Percentiles rank a stretch among this genome's conserved stretches.
phyloP scores from a whole-genome alignment of 2,329 filamentous ascomycete genomes.

The Fusarium transvaalense region DNA sequence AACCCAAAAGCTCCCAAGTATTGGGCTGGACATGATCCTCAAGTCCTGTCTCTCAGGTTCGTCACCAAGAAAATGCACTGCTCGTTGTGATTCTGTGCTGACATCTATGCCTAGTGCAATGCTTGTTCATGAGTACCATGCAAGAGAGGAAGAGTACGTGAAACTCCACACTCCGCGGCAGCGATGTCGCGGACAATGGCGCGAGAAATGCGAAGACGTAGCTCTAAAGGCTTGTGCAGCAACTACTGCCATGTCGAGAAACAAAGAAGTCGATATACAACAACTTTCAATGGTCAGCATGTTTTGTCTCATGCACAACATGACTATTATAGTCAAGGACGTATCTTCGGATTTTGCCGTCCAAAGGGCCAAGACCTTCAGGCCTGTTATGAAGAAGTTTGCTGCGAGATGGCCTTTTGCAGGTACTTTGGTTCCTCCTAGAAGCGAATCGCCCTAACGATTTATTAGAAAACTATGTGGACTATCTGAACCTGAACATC shows the following conservation, averaged over 20 bases:
- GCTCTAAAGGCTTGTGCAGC: neutral
- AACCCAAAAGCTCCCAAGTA: neutral
- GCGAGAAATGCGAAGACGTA: neutral
- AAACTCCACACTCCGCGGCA: no score
- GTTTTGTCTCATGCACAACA: neutral
- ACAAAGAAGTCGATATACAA: neutral
- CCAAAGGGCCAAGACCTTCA: neutral
- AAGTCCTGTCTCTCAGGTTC: neutral
- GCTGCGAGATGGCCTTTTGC: neutral
- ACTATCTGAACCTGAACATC: neutral
- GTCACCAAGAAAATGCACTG: accelerated
- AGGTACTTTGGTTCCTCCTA: neutral
- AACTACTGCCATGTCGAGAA: neutral
- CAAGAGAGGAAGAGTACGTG: neutral
- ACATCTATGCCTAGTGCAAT: neutral
- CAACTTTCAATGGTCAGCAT: neutral
- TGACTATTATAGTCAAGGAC: neutral
- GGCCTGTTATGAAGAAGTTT: neutral
- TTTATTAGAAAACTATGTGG: neutral
- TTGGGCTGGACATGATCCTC: neutral
- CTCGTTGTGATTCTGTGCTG: accelerated
- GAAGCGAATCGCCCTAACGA: accelerated
- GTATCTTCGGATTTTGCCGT: neutral
- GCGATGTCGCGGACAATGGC: neutral
- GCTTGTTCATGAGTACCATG: neutral